Evolutionary conservation across 2,329 filamentous ascomycete species (phyloP).

Genomic region (Beauveria sp.): DNA sequence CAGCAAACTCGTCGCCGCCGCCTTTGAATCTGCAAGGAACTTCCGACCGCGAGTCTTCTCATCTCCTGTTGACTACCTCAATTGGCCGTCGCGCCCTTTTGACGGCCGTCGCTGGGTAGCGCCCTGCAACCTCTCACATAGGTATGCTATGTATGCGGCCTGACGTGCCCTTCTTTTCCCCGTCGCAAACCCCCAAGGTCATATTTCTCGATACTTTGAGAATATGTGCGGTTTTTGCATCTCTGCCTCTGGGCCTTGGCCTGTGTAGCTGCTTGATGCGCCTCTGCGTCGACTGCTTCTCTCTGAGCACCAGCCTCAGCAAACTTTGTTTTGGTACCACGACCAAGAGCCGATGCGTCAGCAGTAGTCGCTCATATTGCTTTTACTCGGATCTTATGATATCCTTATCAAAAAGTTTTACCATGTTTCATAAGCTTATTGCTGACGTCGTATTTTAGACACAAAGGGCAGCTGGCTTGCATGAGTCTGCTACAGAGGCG

Average conservation of each 20-base stretch:
- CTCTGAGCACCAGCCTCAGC: not conserved
- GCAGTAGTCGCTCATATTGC: not conserved
- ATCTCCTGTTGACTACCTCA: not conserved
- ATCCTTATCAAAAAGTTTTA: no score
- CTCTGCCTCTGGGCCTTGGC: not conserved
- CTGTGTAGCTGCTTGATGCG: not conserved
- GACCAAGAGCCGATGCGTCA: not conserved
- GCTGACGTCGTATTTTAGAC: not conserved
- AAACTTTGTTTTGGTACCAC: conserved; percentile 1
- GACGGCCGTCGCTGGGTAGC: not conserved
- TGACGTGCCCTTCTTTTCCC: not conserved
- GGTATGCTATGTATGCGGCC: conserved; percentile 2
- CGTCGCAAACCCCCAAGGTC: not conserved
- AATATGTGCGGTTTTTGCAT: no score
- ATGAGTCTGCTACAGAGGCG: not conserved
- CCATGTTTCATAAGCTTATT: not conserved
- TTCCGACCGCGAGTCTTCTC: not conserved
- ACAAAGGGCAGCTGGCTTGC: not conserved
- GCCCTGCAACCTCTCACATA: not conserved
- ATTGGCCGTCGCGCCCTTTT: not conserved
- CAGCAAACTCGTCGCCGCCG: not conserved
- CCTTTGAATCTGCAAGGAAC: not conserved
- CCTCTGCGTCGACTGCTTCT: not conserved
- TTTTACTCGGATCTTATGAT: not conserved
- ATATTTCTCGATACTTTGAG: not conserved